Base-by-base conservation (phyloP, 2,329 filamentous ascomycete genomes). In the Emergomyces pasteurianus region DNA sequence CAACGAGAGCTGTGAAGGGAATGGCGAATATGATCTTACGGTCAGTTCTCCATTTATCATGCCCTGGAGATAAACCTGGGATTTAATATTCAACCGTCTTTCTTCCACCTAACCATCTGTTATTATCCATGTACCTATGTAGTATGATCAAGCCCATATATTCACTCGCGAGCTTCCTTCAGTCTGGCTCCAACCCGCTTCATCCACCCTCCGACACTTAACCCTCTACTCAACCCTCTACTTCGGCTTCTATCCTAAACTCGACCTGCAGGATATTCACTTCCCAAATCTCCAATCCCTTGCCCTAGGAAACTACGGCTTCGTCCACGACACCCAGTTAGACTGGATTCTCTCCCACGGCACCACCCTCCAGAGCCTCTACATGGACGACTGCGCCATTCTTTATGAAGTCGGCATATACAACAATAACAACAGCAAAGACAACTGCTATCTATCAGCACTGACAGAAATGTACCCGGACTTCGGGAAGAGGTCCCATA, bases 321-420 rank as follows among this genome's bases (percentile, higher is more conserved):
- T 81, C 55, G 71, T 71, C 4, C 72, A 79, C 40, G 72, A 79
- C 23, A 75, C 73, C 70, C 78, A 81, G 59, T 65, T 80, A 0
- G 74, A 76, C 10, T 81, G 78, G 78, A 73, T 81, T 3, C 61
- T 75, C 0, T 72, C 71, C 0, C 69, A 80, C 3, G 69, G 65
- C 4, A 14, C 61, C 0, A 77, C 76, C 0, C 68, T 81, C 0
- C 63, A 73, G 16, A 71, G 76, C 47, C 65, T 81, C 0, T 72
- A 76, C 14, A 67, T 81, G 0, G 77, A 79, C 49, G 68, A 77
- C 59, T 80, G 78, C 58, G 69, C 72, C 0, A 76, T 78, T 26
- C 47, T 69, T 26, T 63, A 43, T 38, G 62, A 63, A 38, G 60
- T 65, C 2, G 52, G 43, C 9, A 61, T 62, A n/a, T 21, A 34